Evolutionary conservation across 2,329 filamentous ascomycete genomes (phyloP), one percentile per base, ranked within the genome.

Genomic region (Fusarium chuoi): DNA sequence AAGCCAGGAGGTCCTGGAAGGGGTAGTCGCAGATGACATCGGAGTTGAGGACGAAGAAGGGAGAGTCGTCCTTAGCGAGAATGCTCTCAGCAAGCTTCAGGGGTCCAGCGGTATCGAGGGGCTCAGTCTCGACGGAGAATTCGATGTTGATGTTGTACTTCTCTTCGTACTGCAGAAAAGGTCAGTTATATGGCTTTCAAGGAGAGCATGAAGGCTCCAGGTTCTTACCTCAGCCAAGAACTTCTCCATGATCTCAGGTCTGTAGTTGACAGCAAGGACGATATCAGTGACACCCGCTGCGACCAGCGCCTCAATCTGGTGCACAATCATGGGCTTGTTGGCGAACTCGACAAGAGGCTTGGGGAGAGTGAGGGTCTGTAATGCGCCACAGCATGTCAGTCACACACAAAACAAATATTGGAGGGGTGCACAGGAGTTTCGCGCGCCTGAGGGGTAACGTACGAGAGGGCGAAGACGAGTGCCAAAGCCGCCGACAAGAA

Each of bases 261-360:
- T 91, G 89, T 99, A 99, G 90, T 99, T 99, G 84, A 99, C 96
- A 71, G 96, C 96, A 66, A 99, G 91, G 63, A 99, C 96, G 80
- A 99, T 97, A 86, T 98, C 95, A 72, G 94, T 98, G 75, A 98
- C 96, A 83, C 96, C 96, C 67, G 95, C 96, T 69, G 92, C 93
- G 78, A 96, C 96, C 77, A 99, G 90, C 76, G 94, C 95, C 87
- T 98, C 95, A 79, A 99, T 94, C 86, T 99, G 96, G 86, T 98
- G 96, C 81, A 97, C 89, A 84, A 99, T 98, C 96, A 99, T 99
- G 83, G 95, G 96, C 87, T 96, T 96, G 90, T 99, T 99, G 82
- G 91, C 95, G 82, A 99, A 99, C 87, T 99, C 96, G 81, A 99
- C 96, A 78, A 99, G 90, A 76, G 96, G 96, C 86, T 98, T 99